These are phyloP conservation scores for Pseudophaeomoniella oleicola DNA, from an alignment of 2,329 filamentous ascomycete species.

Conservation along the genomic window DNA sequence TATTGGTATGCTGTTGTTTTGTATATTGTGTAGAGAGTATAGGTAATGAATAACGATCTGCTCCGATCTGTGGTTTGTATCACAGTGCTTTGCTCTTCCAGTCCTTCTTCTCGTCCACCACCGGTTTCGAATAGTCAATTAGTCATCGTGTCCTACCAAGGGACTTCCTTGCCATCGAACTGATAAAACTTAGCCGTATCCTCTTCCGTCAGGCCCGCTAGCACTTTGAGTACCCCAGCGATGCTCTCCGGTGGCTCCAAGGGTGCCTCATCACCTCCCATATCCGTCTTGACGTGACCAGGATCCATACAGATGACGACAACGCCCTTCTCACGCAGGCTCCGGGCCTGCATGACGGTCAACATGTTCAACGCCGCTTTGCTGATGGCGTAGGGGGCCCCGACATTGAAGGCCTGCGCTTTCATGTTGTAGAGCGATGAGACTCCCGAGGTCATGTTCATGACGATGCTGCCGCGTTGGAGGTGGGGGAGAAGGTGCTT, in stretches of 20 bases:
- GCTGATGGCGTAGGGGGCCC: conserved; percentile 28
- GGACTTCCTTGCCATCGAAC: conserved; percentile 9
- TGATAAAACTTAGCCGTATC: conserved; percentile 14
- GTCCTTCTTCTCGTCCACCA: too few species aligned
- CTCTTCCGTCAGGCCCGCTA: conserved; percentile 16
- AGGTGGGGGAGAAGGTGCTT: conserved; percentile 15
- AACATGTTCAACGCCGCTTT: conserved; percentile 31
- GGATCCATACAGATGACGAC: conserved; percentile 28
- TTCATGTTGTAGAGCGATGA: conserved; percentile 5
- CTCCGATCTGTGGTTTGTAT: too few species aligned
- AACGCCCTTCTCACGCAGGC: conserved; percentile 19
- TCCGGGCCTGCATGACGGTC: conserved; percentile 25
- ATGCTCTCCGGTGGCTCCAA: conserved; percentile 23
- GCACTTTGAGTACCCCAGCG: conserved; percentile 21
- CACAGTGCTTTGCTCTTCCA: too few species aligned
- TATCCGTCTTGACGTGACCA: conserved; percentile 29
- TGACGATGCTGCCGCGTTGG: conserved; percentile 7
- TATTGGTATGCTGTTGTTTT: too few species aligned
- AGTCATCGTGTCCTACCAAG: conserved; percentile 14
- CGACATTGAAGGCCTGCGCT: conserved; percentile 10
- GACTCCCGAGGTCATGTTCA: conserved; percentile 7
- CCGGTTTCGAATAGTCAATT: too few species aligned
- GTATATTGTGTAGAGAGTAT: too few species aligned
- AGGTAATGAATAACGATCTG: too few species aligned
- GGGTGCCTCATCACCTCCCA: conserved; percentile 27